Evolutionary conservation across 176 grass and related monocot species (phyloP).

Genomic region (Triticum turgidum): DNA sequence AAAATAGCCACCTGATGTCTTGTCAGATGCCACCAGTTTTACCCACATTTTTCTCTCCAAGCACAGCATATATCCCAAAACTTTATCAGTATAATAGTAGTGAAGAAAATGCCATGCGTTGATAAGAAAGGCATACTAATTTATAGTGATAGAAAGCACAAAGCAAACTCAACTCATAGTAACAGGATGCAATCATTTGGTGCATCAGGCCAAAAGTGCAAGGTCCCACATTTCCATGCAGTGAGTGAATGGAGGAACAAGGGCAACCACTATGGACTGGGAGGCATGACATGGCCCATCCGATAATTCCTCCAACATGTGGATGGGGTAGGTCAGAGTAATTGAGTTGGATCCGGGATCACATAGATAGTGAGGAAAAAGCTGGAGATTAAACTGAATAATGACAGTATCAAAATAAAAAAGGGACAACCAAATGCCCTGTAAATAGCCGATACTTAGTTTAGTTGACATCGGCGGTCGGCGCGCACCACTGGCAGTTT

Average conservation of each 20-base stretch:
- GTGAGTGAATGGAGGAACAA: neutral
- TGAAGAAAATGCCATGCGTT: neutral
- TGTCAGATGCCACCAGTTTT: constrained; percentile 20
- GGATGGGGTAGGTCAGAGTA: constrained; percentile 26
- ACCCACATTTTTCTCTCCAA: neutral
- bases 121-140: neutral
- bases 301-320: constrained; percentile 51
- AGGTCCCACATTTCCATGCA: neutral
- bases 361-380: neutral
- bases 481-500: too few species aligned
- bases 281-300: constrained; percentile 22
- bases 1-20: neutral
- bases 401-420: too few species aligned
- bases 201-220: constrained; percentile 24
- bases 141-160: neutral
- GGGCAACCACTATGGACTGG: neutral
- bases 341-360: constrained; percentile 23
- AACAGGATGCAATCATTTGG: constrained; percentile 26
- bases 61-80: neutral
- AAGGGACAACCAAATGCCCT: neutral
- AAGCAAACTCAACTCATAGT: too few species aligned
- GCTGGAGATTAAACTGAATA: neutral
- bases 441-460: too few species aligned
- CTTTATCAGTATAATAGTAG: neutral
- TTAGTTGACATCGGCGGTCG: too few species aligned